Evolutionary conservation across 2,329 filamentous ascomycete genomes (phyloP), one percentile per base, ranked within the genome.

Genomic region (Stagonosporopsis cucurbitacearum): DNA sequence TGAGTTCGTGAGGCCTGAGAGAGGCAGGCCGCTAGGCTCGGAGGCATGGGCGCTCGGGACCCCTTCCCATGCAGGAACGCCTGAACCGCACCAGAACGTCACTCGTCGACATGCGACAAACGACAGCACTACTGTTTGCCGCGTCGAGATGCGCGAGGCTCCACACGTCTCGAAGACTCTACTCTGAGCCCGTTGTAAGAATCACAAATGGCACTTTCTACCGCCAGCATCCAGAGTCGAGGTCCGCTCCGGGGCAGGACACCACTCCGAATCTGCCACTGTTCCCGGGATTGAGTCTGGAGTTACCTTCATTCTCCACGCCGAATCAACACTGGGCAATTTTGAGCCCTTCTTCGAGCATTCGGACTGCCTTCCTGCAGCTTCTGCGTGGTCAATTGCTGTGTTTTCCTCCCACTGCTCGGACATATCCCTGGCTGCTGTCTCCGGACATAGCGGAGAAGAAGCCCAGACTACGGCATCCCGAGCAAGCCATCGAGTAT

Each of bases 301-400:
- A 83, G 35, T 78, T 98, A 0, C 85, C 88, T 0, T 86, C 88
- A 5, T 75, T 79, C 35, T 71, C 81, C 6, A 63, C 76, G 0
- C 71, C 68, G 42, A 67, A 65, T 23, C 83, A 89, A 63, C 86
- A 91, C 72, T 98, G 93, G 93, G 90, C 91, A 35, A 81, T 99
- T 35, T 81, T 98, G 23, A 92, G 92, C 0, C 87, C 91, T 0
- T 92, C 90, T 0, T 84, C 89, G 1, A 84, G 88, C 1, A 90
- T 90, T 0, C 91, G 94, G 72, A 96, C 92, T 0, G 89, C 89
- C 0, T 88, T 99, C 53, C 81, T 98, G 3, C 86, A 96, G 57
- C 79, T 94, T 19, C 80, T 98, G 9, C 82, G 87, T 28, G 94
- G 93, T 8, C 84, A 88, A 54, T 83, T 93, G 63, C 78, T 96